Base-by-base conservation (phyloP, 140 eudicot species). In the Stevia rebaudiana region DNA sequence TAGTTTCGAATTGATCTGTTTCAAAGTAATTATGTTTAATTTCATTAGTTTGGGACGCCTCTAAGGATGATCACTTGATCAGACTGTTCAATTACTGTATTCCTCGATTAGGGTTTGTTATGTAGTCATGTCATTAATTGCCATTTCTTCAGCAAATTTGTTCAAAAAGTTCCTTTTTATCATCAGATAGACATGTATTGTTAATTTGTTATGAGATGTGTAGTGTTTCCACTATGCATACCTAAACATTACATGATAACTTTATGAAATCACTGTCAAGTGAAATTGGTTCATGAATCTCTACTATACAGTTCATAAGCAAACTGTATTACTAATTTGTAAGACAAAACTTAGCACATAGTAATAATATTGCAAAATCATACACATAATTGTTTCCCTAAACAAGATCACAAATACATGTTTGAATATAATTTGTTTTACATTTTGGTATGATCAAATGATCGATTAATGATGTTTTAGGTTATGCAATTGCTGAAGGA, bases 401-500 rank as follows among this genome's bases (percentile, higher is more conserved):
- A 36, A 36, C 41, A 3, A 36, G 10, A 36, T 36, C 41, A 6
- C 41, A 36, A 36, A 36, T 36, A 36, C 0, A 36, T 36, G 10
- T 36, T 36, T 7, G 0, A 36, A 5, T 36, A 6, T 36, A 2
- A 36, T 36, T 36, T 36, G 11, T 49, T 21, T 6, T 30, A 42
- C 28, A 13, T 11, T 52, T 19, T 46, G 4, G 33, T 7, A 19
- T 68, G 41, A 36, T 36, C 11, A 36, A 36, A 36, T 36, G 11
- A 36, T 36, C 41, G 11, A 36, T 36, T 11, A 36, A 36, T 36
- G 63, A 25, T 69, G 42, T 70, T 65, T 19, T 67, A 91, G 98
- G 94, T 68, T 91, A 87, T 72, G 95, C 80, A 23, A 81, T 84
- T 68, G 91, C 86, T 49, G 98, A 87, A 69, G 98, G 98, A 69